phyloP scores from a whole-genome alignment of 805 yeast genomes.

The Clavispora vitiphila region DNA sequence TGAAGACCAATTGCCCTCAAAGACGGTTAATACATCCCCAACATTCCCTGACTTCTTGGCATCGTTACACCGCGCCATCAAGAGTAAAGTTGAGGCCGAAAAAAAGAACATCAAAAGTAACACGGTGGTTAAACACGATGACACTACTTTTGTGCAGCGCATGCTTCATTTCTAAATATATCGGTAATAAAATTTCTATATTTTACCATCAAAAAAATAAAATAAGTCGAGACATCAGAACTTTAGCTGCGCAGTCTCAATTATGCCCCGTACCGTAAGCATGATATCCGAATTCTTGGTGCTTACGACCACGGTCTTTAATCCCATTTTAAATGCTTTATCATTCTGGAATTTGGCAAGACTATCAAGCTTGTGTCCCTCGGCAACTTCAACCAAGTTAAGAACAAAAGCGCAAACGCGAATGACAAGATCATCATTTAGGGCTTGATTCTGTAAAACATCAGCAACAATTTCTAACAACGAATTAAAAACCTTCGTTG shows the following conservation, averaged over 20 bases:
- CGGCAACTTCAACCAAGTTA: slow-evolving; percentile 17
- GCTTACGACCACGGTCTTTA: slow-evolving; percentile 1
- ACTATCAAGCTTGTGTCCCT: background rate
- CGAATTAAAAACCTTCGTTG: slow-evolving; percentile 9
- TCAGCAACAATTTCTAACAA: slow-evolving; percentile 16
- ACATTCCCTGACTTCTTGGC: slow-evolving; percentile 65
- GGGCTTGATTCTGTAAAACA: slow-evolving; percentile 21
- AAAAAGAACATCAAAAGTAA: slow-evolving; percentile 26
- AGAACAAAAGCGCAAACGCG: slow-evolving; percentile 22
- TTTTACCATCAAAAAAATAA: background rate
- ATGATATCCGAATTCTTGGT: slow-evolving; percentile 5
- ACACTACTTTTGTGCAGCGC: slow-evolving; percentile 37
- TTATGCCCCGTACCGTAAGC: slow-evolving; percentile 10
- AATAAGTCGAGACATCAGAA: background rate
- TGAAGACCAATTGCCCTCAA: slow-evolving; percentile 51
- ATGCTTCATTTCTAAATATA: slow-evolving; percentile 29
- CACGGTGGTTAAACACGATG: slow-evolving; percentile 19
- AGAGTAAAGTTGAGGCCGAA: slow-evolving; percentile 47
- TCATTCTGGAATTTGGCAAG: background rate
- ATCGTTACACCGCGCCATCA: slow-evolving; percentile 61
- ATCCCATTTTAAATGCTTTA: slow-evolving; percentile 2
- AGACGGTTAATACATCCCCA: slow-evolving; percentile 28
- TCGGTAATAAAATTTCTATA: background rate
- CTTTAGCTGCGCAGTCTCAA: slow-evolving; percentile 7
- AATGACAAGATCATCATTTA: slow-evolving; percentile 23